Evolutionary conservation across 2,329 filamentous ascomycete genomes (phyloP), one percentile per base, ranked within the genome.

Genomic region (Cordyceps militaris): DNA sequence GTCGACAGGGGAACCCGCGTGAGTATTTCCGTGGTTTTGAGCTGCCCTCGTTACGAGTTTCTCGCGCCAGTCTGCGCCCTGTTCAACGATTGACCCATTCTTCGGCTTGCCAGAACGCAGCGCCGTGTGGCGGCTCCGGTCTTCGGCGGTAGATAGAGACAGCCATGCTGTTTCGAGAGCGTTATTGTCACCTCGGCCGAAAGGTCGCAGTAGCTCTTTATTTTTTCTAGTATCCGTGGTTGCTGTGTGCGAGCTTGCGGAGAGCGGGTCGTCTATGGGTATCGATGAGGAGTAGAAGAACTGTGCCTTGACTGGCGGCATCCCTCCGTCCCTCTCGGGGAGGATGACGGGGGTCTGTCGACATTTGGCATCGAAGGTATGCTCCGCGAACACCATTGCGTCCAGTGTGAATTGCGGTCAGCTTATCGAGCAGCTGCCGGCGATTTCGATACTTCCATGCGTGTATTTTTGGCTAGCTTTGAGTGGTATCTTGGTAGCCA

Each of bases 191-290:
- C 83, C 85, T 4, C 78, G 78, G 0, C 88, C 87, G 70, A 96
- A 96, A 0, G 91, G 90, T 44, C 89, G 84, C 9, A 91, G 82
- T 48, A 84, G 81, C 36, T 81, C 78, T 64, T 81, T 85, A 34
- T 78, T 71, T 57, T 79, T 70, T 57, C 75, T 80, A 14, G 78
- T 68, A 52, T 86, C 73, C 69, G 77, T 61, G 69, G 79, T 65
- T 24, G 70, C 71, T 67, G 81, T 69, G 70, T 83, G 67, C 73
- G 79, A 70, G 11, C 77, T 73, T 1, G 87, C 82, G 10, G 88
- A 90, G n/a, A 96, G 79, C 24, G 90, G 90, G 66, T 96, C 91
- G 66, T 96, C 91, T 67, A 96, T 91, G 30, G 91, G 87, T 51
- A 93, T 81, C 13, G 85, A 77, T 11, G 91, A 94, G 14, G 85